Conservation (phyloP, 1,284 basidiomycete species). For the Entoloma clypeatum region DNA sequence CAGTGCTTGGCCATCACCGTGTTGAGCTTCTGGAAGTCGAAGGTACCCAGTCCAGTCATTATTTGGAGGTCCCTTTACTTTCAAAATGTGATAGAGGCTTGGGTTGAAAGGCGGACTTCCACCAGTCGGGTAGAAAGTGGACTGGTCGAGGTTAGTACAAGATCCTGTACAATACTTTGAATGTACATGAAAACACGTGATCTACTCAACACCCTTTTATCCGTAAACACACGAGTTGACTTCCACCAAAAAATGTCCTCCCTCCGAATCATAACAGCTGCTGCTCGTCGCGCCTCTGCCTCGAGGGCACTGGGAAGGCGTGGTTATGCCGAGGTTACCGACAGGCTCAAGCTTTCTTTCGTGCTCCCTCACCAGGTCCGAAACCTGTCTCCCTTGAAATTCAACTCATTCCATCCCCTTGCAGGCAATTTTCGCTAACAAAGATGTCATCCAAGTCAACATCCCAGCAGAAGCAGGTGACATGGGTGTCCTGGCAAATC, state of each 20-base stretch:
- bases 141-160: too few species aligned
- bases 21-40: conserved; percentile 14
- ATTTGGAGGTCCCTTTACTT: too few species aligned
- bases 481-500: conserved; percentile 98
- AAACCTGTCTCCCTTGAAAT: conserved; percentile 4
- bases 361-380: conserved; percentile 91
- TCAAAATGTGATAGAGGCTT: too few species aligned
- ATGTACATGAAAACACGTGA: too few species aligned
- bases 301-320: conserved; percentile 56
- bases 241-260: conserved; percentile 57
- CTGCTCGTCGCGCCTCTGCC: conserved; percentile 57
- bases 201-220: too few species aligned
- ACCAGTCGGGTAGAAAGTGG: too few species aligned
- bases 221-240: conserved; percentile 39
- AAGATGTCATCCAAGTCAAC: conserved; percentile 93
- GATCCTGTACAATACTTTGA: too few species aligned
- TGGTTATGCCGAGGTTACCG: conserved; percentile 84
- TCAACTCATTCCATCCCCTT: conserved; percentile 12
- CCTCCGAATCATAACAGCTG: conserved; percentile 64
- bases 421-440: conserved; percentile 82
- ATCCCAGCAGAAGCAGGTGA: conserved; percentile 91
- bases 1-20: conserved; percentile 8
- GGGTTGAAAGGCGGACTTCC: too few species aligned
- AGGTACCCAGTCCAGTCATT: conserved; percentile 22
- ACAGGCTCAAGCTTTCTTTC: conserved; percentile 87